Evolutionary conservation across 768 basidiomycete genomes (phyloP).

Genomic region (Tricholoma matsutake): DNA sequence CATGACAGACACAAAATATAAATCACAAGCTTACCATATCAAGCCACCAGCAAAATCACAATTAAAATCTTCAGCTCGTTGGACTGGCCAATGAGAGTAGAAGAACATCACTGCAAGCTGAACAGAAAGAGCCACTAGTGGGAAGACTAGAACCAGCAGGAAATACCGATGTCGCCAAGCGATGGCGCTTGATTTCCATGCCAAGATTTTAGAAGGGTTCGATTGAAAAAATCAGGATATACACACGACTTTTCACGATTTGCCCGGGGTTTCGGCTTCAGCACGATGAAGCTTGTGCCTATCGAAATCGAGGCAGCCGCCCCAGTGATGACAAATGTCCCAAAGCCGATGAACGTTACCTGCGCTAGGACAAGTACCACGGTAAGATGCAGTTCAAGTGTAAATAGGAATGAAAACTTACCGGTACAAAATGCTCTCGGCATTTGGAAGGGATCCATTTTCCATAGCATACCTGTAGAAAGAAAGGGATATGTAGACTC

Average conservation of each 20-base stretch:
- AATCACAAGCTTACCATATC: slow-evolving; percentile 43
- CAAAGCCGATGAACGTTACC: slow-evolving; percentile 40
- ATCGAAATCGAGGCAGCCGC: slow-evolving; percentile 41
- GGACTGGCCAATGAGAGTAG: slow-evolving; percentile 37
- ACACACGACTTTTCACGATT: slow-evolving; percentile 29
- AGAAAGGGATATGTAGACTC: slow-evolving; percentile 7
- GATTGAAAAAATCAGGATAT: slow-evolving; percentile 7
- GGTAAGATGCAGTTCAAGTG: neutral
- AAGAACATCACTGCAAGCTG: slow-evolving; percentile 41
- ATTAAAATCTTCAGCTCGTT: slow-evolving; percentile 48
- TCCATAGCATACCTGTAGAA: slow-evolving; percentile 54
- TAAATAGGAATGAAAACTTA: slow-evolving; percentile 22
- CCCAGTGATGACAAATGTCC: slow-evolving; percentile 43
- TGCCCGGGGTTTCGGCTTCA: slow-evolving; percentile 41
- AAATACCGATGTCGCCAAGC: slow-evolving; percentile 46
- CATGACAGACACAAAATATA: neutral
- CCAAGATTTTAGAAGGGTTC: neutral
- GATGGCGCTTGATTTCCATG: slow-evolving; percentile 35
- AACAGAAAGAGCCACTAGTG: slow-evolving; percentile 40
- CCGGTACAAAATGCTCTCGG: slow-evolving; percentile 55
- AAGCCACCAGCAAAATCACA: slow-evolving; percentile 57
- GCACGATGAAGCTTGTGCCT: slow-evolving; percentile 37
- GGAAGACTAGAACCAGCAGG: slow-evolving; percentile 46
- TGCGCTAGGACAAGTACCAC: slow-evolving; percentile 33
- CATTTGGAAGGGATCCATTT: slow-evolving; percentile 61